A percentile compares a stretch with the other conserved stretches of the same genome.
phyloP scores from a whole-genome alignment of 208 protist genomes.

The Angomonas ambiguus region DNA sequence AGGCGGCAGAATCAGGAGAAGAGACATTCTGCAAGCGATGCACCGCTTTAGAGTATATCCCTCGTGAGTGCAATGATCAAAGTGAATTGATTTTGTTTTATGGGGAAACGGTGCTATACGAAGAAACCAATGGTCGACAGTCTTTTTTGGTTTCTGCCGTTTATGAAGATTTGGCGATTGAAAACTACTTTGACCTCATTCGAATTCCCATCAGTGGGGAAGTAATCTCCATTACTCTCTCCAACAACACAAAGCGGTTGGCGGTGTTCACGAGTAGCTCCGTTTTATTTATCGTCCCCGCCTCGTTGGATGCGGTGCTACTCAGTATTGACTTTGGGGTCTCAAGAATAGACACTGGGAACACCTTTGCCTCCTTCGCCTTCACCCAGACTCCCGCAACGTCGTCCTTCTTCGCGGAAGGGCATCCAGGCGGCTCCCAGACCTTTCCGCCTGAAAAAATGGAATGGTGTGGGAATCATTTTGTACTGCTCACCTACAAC shows the following conservation, averaged over 20 bases:
- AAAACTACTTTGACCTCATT: background rate
- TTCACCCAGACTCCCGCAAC: background rate
- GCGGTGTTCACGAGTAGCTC: background rate
- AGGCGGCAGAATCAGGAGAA: background rate
- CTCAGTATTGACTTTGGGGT: background rate
- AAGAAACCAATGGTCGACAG: background rate
- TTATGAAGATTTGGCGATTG: background rate
- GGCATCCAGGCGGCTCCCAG: too few relatives aligned
- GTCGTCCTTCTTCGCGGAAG: too few relatives aligned
- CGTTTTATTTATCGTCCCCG: background rate
- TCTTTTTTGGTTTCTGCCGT: background rate
- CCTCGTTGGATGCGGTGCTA: background rate
- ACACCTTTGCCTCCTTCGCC: background rate
- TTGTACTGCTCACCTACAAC: slow-evolving; percentile 32
- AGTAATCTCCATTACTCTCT: background rate
- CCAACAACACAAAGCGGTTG: background rate
- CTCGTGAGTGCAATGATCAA: slow-evolving; percentile 15
- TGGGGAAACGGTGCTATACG: background rate
- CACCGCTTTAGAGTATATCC: slow-evolving; percentile 19
- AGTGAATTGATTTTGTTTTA: slow-evolving; percentile 18
- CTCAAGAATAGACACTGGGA: background rate
- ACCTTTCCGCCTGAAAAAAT: background rate
- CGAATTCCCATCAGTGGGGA: background rate
- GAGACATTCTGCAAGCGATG: background rate
- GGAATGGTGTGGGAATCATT: slow-evolving; percentile 38